These are phyloP conservation scores for Gentiana macrophylla DNA, from an alignment of 257 asterid species.

Conservation along the genomic window DNA sequence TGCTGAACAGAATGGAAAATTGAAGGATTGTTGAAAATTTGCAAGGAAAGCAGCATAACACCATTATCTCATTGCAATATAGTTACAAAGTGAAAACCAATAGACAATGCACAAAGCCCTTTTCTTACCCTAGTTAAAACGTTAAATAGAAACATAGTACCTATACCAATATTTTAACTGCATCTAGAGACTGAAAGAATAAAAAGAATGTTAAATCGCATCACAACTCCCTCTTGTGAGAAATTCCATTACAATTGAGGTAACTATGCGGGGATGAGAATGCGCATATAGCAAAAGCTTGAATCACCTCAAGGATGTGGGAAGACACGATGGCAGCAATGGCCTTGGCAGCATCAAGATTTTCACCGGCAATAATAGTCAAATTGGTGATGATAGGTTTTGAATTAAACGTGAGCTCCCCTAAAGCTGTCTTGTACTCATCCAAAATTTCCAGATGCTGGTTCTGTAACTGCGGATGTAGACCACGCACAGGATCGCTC, in stretches of 20 bases:
- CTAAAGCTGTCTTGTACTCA: conserved; percentile 82
- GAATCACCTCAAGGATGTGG: conserved; percentile 90
- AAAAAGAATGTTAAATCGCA: neutral
- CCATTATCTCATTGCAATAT: neutral
- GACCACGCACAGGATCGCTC: conserved; percentile 47
- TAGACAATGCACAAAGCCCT: neutral
- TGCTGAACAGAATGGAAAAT: no score
- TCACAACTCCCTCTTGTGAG: no score
- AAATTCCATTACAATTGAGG: no score
- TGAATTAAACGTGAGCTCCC: conserved; percentile 84
- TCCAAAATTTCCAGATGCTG: conserved; percentile 62
- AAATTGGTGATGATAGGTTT: conserved; percentile 94
- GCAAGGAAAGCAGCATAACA: neutral
- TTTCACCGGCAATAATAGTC: conserved; percentile 98
- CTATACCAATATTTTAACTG: no score
- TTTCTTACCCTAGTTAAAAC: neutral
- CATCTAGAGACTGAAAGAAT: no score
- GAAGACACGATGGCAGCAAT: conserved; percentile 63
- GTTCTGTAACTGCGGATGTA: conserved; percentile 32
- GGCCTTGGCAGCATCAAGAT: conserved; percentile 78
- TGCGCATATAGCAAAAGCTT: conserved; percentile 21
- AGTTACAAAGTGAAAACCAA: neutral
- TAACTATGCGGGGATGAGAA: conserved; percentile 8
- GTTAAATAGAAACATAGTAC: neutral
- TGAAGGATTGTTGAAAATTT: neutral